Percentiles rank a stretch among this genome's conserved stretches.
Conservation (phyloP, 73 alveolate species). For the Tetrahymena borealis region DNA sequence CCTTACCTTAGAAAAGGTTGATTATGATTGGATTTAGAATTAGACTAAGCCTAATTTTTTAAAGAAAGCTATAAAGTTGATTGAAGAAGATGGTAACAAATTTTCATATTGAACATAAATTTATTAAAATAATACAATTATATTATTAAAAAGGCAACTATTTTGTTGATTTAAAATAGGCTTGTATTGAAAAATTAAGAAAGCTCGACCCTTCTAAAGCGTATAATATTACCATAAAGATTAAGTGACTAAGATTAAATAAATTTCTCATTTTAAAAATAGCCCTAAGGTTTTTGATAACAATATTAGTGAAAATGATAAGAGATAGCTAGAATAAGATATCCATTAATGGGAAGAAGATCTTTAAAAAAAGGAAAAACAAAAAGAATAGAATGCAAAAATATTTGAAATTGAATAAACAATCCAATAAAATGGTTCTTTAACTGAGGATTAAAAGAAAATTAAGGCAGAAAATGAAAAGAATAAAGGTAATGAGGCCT, state of each 20-base stretch:
- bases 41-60: constrained; percentile 17
- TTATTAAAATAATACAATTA: background rate
- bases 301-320: background rate
- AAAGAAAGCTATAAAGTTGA: constrained; percentile 29
- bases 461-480: constrained; percentile 76
- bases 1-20: constrained; percentile 34
- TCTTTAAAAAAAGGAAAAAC: background rate
- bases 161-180: constrained; percentile 24
- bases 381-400: background rate
- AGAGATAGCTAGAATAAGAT: background rate
- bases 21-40: constrained; percentile 34
- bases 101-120: background rate
- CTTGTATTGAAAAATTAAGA: constrained; percentile 9
- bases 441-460: constrained; percentile 33
- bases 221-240: no score
- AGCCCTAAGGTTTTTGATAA: background rate
- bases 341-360: background rate
- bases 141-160: background rate
- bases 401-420: background rate
- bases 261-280: no score
- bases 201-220: constrained; percentile 18
- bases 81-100: constrained; percentile 26
- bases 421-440: background rate
- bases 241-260: no score
- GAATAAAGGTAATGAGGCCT: constrained; percentile 81